A percentile compares a stretch with the other conserved stretches of the same genome.
These are phyloP conservation scores for Lasiosphaeria ovina DNA, from an alignment of 495 filamentous ascomycete genomes.

Conservation along the genomic window DNA sequence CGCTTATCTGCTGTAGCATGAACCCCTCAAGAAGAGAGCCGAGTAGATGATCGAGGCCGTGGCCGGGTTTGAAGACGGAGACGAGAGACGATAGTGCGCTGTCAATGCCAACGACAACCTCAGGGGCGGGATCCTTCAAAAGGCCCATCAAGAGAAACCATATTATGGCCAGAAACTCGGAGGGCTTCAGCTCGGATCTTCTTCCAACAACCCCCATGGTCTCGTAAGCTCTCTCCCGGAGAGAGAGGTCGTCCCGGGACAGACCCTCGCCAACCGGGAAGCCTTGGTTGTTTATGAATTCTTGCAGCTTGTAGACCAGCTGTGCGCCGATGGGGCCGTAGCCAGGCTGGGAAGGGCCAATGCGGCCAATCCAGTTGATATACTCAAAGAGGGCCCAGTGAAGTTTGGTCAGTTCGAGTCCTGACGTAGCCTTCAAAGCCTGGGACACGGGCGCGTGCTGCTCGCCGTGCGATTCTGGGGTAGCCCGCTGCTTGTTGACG, in stretches of 20 bases:
- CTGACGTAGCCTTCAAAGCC: constrained; percentile 7
- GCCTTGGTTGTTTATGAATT: constrained; percentile 76
- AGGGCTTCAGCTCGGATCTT: constrained; percentile 45
- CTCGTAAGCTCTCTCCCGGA: constrained; percentile 78
- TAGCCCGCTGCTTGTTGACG: constrained; percentile 18
- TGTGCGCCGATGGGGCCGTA: constrained; percentile 58
- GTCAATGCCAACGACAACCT: constrained; percentile 82
- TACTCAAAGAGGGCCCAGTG: constrained; percentile 84
- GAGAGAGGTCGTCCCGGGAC: constrained; percentile 57
- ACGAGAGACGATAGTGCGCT: constrained; percentile 76
- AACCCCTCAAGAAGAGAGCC: constrained; percentile 66
- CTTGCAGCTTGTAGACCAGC: constrained; percentile 67
- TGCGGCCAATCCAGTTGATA: constrained; percentile 81
- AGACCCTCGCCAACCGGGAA: constrained; percentile 67
- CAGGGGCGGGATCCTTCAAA: constrained; percentile 72
- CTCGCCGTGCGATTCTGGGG: no score
- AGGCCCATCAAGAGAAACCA: constrained; percentile 79
- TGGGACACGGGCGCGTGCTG: no score
- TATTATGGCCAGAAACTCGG: constrained; percentile 57
- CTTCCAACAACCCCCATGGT: constrained; percentile 77
- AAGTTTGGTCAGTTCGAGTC: constrained; percentile 46
- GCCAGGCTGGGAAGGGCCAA: constrained; percentile 59
- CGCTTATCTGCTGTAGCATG: constrained; percentile 53
- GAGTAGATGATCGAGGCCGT: constrained; percentile 37
- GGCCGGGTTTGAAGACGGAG: constrained; percentile 47